Percentiles rank a stretch among this genome's conserved stretches.
These are phyloP conservation scores for Citrullus amarus DNA, from an alignment of 306 rosid species.

Conservation along the genomic window DNA sequence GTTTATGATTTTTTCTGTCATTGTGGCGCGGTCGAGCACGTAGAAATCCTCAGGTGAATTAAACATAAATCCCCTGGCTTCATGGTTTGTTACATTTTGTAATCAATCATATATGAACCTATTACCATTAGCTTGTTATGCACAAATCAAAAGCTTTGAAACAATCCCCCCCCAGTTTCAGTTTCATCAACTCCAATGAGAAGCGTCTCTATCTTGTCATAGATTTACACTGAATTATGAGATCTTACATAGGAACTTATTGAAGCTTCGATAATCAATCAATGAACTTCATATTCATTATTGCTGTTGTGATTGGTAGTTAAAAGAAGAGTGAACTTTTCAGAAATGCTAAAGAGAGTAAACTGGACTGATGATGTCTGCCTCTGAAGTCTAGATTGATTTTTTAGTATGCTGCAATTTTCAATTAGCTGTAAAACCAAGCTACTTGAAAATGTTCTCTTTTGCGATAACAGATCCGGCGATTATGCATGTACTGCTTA, in stretches of 20 bases:
- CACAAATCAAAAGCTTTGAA: not conserved
- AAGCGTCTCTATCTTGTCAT: not conserved
- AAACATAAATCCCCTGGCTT: not conserved
- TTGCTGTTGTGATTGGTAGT: not conserved
- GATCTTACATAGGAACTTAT: not conserved
- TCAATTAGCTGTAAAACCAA: not conserved
- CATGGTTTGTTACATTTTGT: not conserved
- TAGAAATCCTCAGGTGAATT: slow-evolving; percentile 61
- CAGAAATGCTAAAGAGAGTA: not conserved
- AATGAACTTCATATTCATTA: not conserved
- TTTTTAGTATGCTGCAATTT: not conserved
- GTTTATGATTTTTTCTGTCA: slow-evolving; percentile 56
- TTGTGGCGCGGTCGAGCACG: slow-evolving; percentile 64
- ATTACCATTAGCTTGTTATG: not conserved
- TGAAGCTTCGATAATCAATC: not conserved
- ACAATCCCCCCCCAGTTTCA: not conserved
- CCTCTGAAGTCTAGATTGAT: not conserved
- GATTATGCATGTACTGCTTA: slow-evolving; percentile 56
- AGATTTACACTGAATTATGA: not conserved
- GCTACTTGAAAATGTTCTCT: not conserved
- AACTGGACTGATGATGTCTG: not conserved
- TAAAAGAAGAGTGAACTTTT: not conserved
- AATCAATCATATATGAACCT: not conserved
- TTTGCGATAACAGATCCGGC: slow-evolving; percentile 36
- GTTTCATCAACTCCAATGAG: not conserved